phyloP scores from a whole-genome alignment of 2,329 filamentous ascomycete species.

The Exophiala aquamarina region DNA sequence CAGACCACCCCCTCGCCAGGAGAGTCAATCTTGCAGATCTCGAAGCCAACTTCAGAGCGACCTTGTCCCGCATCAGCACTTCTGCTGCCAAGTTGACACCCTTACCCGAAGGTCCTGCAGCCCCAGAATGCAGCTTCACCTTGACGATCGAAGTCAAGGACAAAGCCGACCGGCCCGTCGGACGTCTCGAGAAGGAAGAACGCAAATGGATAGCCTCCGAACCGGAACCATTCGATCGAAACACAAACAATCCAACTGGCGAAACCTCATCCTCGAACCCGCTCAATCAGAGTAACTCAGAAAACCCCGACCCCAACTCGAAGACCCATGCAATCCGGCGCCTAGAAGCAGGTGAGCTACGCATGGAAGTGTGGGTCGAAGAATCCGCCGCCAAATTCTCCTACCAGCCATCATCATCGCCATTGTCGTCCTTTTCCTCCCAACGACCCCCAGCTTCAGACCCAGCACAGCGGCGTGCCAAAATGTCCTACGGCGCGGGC shows the following conservation, averaged over 20 bases:
- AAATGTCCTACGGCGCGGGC: conserved; percentile 26
- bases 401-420: conserved; percentile 2
- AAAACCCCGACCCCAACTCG: too few relatives aligned
- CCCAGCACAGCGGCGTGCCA: conserved; percentile 11
- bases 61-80: conserved; percentile 44
- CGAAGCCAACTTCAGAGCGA: conserved; percentile 50
- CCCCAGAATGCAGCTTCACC: conserved; percentile 48
- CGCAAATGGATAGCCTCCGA: conserved; percentile 63
- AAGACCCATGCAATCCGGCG: conserved; percentile 61
- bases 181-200: conserved; percentile 45
- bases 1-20: conserved; percentile 37
- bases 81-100: conserved; percentile 32
- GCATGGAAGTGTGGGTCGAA: conserved; percentile 70
- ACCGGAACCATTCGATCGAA: conserved; percentile 38
- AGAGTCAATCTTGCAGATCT: conserved; percentile 39
- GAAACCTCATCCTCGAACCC: background rate
- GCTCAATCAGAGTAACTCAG: background rate
- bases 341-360: conserved; percentile 64
- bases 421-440: background rate
- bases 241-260: background rate
- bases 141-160: conserved; percentile 50
- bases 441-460: background rate
- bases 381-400: conserved; percentile 57
- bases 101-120: conserved; percentile 22
- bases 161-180: conserved; percentile 47